Conservation (phyloP, 805 yeast genomes). For the Teunomyces stri region DNA sequence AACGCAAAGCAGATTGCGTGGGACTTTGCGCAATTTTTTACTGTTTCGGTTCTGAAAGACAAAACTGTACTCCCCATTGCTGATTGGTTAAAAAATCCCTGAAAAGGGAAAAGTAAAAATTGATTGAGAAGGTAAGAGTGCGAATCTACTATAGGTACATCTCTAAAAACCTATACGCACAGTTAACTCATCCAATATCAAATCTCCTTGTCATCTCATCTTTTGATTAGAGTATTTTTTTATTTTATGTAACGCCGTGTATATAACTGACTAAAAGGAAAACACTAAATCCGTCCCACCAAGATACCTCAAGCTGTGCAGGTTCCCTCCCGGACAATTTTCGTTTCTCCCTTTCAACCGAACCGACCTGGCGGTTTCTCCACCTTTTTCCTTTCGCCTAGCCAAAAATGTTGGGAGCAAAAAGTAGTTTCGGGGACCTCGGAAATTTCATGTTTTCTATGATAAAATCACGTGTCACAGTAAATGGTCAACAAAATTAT, state of each 20-base stretch:
- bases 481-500: slow-evolving; percentile 1
- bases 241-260: too few species aligned
- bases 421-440: not conserved
- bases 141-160: too few species aligned
- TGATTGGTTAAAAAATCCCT: not conserved
- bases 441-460: not conserved
- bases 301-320: too few species aligned
- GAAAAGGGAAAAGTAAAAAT: not conserved
- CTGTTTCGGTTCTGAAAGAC: not conserved
- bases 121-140: too few species aligned
- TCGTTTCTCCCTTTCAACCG: not conserved
- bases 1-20: not conserved
- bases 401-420: not conserved
- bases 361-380: not conserved
- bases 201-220: too few species aligned
- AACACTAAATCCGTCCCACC: too few species aligned
- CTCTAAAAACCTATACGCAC: too few species aligned
- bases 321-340: too few species aligned
- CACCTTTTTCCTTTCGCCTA: not conserved
- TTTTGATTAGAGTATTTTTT: too few species aligned
- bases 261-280: too few species aligned
- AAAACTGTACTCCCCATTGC: not conserved
- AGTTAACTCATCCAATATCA: too few species aligned
- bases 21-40: not conserved
- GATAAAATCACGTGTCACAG: not conserved